Percentiles rank a stretch among this genome's conserved stretches.
phyloP scores from a whole-genome alignment of 805 yeast genomes.

The Starmera quercuum region DNA sequence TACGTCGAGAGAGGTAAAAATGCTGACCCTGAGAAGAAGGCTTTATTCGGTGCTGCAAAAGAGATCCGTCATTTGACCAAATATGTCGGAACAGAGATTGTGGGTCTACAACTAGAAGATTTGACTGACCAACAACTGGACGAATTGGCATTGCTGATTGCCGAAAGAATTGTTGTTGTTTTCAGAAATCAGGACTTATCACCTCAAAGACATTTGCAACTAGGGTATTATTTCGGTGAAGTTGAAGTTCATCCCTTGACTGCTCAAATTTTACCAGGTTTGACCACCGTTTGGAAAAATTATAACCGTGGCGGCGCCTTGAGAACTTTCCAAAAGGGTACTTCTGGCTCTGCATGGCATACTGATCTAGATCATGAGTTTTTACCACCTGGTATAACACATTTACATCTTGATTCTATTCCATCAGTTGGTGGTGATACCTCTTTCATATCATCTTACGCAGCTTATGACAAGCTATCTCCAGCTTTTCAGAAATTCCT shows the following conservation, averaged over 20 bases:
- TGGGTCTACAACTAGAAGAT: constrained; percentile 36
- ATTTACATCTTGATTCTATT: constrained; percentile 42
- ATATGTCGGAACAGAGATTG: constrained; percentile 40
- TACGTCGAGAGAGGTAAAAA: constrained; percentile 27
- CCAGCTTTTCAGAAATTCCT: constrained; percentile 41
- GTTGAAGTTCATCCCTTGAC: constrained; percentile 32
- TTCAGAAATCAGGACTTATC: constrained; percentile 40
- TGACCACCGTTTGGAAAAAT: constrained; percentile 27
- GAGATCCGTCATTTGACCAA: constrained; percentile 35
- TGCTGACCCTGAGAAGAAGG: constrained; percentile 35
- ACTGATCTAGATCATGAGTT: constrained; percentile 48
- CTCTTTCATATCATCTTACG: constrained; percentile 50
- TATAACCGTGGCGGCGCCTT: constrained; percentile 20
- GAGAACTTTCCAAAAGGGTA: constrained; percentile 7
- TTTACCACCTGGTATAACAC: constrained; percentile 48
- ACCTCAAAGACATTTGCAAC: constrained; percentile 33
- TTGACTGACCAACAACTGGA: constrained; percentile 35
- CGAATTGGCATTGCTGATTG: constrained; percentile 38
- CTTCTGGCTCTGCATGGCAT: constrained; percentile 34
- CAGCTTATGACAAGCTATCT: constrained; percentile 48
- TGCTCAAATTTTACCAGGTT: constrained; percentile 29
- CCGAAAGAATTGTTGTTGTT: constrained; percentile 42
- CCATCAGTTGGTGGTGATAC: constrained; percentile 51
- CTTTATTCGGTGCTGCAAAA: constrained; percentile 30
- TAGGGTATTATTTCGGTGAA: constrained; percentile 40